Evolutionary conservation across 2,329 filamentous ascomycete species (phyloP).

Genomic region (Metarhizium humberi): DNA sequence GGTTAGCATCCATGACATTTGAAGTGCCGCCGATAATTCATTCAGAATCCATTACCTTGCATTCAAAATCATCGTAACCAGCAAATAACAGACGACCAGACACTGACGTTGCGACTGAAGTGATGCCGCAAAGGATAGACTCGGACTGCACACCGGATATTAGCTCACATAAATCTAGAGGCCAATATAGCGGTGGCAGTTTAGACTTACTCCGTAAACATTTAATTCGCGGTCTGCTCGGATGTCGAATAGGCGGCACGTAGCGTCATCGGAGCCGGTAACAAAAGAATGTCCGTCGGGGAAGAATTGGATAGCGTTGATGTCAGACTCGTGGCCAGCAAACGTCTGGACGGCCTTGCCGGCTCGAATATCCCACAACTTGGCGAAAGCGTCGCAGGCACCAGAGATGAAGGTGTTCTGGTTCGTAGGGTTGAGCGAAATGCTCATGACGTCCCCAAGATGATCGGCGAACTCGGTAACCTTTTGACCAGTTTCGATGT

Average conservation of each 20-base stretch:
- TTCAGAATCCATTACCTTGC: conserved; percentile 63
- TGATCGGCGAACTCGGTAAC: conserved; percentile 98
- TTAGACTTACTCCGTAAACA: conserved; percentile 52
- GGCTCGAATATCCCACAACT: conserved; percentile 96
- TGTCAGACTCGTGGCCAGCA: conserved; percentile 95
- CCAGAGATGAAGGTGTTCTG: conserved; percentile 99
- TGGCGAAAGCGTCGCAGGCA: conserved; percentile 96
- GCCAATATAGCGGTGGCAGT: background rate
- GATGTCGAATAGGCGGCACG: conserved; percentile 95
- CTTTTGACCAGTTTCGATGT: conserved; percentile 95
- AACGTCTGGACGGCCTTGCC: conserved; percentile 99
- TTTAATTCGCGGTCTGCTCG: conserved; percentile 78
- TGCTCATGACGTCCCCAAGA: conserved; percentile 97
- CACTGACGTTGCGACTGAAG: conserved; percentile 94
- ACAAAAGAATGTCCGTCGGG: conserved; percentile 97
- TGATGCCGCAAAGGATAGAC: conserved; percentile 95
- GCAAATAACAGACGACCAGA: conserved; percentile 92
- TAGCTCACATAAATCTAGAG: conserved; percentile 6
- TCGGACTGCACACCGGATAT: conserved; percentile 57
- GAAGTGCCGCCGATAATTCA: no score
- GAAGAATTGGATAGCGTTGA: conserved; percentile 99
- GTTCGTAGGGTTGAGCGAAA: conserved; percentile 98
- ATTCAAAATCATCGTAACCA: conserved; percentile 98
- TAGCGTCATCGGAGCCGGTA: conserved; percentile 94
- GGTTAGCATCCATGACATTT: background rate